Evolutionary conservation across 2,329 filamentous ascomycete species (phyloP), one percentile per base, ranked within the genome.

Genomic region (Trichophyton verrucosum): DNA sequence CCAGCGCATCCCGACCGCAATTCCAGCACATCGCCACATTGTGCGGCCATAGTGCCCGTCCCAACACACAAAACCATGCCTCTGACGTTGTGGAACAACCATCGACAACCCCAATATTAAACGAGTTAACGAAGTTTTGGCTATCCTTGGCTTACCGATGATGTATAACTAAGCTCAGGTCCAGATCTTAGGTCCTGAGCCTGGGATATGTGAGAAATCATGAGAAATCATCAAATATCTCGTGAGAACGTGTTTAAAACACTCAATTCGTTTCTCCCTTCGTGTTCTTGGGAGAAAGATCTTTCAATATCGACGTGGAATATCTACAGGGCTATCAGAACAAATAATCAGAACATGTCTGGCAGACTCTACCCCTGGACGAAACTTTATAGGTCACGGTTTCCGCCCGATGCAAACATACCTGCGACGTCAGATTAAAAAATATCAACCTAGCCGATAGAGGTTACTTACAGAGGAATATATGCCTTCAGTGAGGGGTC

Each of bases 401-500:
- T 76, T 76, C 64, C 72, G 69, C 53, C 74, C 74, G 60, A 76
- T 76, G 64, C 72, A 74, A 60, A 76, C 71, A 61, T 76, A 76
- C 65, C 74, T 76, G 57, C 30, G 15, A 27, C 36, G 66, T 74
- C 57, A 72, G 65, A 40, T 40, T 58, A 27, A 38, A 7, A 4
- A 55, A 47, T 46, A 27, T 8, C 17, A 55, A 11, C 11, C 15
- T 38, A 30, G 15, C 3, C 15, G 11, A 22, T 24, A 22, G 40
- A 13, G 3, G 13, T 51, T 4, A 71, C 76, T 63, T 66, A 77
- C 76, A 78, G 63, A 38, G 76, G 76, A 61, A 77, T 76, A 65
- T 78, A 78, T 62, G 76, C 71, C 61, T 77, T 77, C 46, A 77
- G 57, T 15, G 65, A 67, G 38, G 62, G 67, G 46, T 74, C 69